Conservation (phyloP, 2,329 filamentous ascomycete species). For the Beauveria pseudobassiana region DNA sequence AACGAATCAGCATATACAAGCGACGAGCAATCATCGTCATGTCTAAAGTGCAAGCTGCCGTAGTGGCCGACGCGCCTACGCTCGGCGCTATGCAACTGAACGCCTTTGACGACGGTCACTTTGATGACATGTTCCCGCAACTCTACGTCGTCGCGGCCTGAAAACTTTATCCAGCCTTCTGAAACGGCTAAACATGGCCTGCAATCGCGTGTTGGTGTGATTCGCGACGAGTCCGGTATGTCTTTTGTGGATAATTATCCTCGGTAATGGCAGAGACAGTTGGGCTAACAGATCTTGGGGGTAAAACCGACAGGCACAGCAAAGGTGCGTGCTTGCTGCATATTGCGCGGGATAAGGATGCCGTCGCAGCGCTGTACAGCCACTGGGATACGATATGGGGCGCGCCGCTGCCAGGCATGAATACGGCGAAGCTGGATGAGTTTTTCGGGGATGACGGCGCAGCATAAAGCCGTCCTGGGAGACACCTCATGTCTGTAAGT, state of each 20-base stretch:
- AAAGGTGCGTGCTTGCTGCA: background rate
- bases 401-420: conserved; percentile 9
- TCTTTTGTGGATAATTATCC: too few species aligned
- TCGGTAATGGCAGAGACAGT: too few species aligned
- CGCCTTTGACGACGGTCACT: background rate
- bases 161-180: background rate
- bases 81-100: background rate
- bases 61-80: background rate
- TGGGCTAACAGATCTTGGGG: too few species aligned
- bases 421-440: conserved; percentile 10
- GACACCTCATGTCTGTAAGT: conserved; percentile 16
- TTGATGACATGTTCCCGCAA: background rate
- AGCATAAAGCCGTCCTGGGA: conserved; percentile 14
- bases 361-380: conserved; percentile 8
- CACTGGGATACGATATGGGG: conserved; percentile 4
- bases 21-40: too few species aligned
- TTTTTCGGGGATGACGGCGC: conserved; percentile 15
- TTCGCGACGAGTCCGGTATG: conserved; percentile 1
- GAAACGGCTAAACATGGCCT: background rate
- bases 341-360: conserved; percentile 12
- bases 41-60: background rate
- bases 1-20: too few species aligned
- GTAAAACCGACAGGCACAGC: background rate
- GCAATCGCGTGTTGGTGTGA: background rate
- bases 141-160: background rate